phyloP scores from a whole-genome alignment of 495 filamentous ascomycete species.

The Podospora comata region DNA sequence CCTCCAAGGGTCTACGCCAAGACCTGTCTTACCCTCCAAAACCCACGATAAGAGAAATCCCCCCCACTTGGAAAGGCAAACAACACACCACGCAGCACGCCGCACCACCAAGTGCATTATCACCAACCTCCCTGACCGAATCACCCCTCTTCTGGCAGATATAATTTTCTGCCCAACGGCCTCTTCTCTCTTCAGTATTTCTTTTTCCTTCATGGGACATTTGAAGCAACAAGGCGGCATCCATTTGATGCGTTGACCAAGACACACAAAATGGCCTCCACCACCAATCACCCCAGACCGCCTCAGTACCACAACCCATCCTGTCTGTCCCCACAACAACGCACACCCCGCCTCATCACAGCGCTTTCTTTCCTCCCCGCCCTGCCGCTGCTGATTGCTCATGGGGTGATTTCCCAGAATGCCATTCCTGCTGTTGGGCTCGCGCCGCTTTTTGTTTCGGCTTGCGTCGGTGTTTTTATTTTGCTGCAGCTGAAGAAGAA shows the following conservation, averaged over 20 bases:
- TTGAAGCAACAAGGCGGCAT: neutral
- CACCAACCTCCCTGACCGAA: neutral
- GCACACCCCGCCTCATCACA: conserved; percentile 39
- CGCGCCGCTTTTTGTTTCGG: conserved; percentile 39
- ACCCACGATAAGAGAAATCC: neutral
- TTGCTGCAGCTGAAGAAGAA: conserved; percentile 11
- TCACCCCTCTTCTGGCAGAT: neutral
- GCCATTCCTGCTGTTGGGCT: conserved; percentile 41
- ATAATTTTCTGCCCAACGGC: neutral
- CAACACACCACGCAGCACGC: neutral
- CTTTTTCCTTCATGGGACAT: neutral
- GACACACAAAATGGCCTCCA: neutral
- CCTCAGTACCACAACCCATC: neutral
- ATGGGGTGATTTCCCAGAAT: conserved; percentile 39
- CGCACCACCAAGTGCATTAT: neutral
- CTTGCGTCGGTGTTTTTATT: conserved; percentile 30
- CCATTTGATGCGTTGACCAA: neutral
- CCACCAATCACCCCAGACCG: conserved; percentile 5
- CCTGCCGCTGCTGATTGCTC: conserved; percentile 45
- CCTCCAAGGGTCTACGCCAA: neutral
- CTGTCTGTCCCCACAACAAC: conserved; percentile 12
- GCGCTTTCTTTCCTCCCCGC: conserved; percentile 51
- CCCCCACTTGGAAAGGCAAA: neutral
- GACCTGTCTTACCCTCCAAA: neutral
- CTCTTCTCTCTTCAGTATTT: neutral